These are phyloP conservation scores for Arxiozyma slooffiae DNA, from an alignment of 1,139 yeast species.

Conservation along the genomic window DNA sequence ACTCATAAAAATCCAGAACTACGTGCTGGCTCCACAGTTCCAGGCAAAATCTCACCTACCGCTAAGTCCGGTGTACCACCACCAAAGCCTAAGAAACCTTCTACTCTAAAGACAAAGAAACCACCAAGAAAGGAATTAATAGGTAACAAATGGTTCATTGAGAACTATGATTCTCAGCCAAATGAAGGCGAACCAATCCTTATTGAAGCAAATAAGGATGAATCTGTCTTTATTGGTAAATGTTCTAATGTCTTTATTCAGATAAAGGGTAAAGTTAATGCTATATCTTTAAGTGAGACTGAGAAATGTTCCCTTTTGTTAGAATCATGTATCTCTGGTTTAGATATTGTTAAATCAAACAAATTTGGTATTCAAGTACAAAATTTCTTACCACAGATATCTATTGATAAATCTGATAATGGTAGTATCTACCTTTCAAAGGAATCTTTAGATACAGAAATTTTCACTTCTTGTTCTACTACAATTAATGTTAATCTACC, in stretches of 20 bases:
- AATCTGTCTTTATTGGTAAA: slow-evolving; percentile 80
- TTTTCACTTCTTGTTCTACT: slow-evolving; percentile 77
- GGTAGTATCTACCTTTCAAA: slow-evolving; percentile 72
- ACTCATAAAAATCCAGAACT: slow-evolving; percentile 87
- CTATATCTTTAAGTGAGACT: slow-evolving; percentile 71
- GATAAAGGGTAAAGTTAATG: slow-evolving; percentile 85
- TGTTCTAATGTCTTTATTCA: slow-evolving; percentile 67
- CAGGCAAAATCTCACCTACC: slow-evolving; percentile 28
- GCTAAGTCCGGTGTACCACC: slow-evolving; percentile 37
- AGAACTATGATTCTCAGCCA: slow-evolving; percentile 52
- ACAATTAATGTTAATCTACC: slow-evolving; percentile 79
- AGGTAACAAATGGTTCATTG: slow-evolving; percentile 85
- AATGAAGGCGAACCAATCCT: slow-evolving; percentile 41
- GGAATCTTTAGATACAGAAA: slow-evolving; percentile 58
- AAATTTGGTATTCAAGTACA: slow-evolving; percentile 79
- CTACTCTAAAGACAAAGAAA: slow-evolving; percentile 44
- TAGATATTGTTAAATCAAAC: slow-evolving; percentile 74
- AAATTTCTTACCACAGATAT: slow-evolving; percentile 70
- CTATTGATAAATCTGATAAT: slow-evolving; percentile 81
- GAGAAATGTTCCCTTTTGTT: slow-evolving; percentile 64
- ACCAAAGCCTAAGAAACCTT: slow-evolving; percentile 63
- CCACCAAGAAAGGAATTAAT: slow-evolving; percentile 69
- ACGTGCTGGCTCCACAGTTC: slow-evolving; percentile 40
- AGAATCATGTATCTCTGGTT: slow-evolving; percentile 77
- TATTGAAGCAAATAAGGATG: slow-evolving; percentile 74